A percentile compares a stretch with the other conserved stretches of the same genome.
These are phyloP conservation scores for Croton setiger DNA, from an alignment of 441 rosid genomes.

Conservation along the genomic window DNA sequence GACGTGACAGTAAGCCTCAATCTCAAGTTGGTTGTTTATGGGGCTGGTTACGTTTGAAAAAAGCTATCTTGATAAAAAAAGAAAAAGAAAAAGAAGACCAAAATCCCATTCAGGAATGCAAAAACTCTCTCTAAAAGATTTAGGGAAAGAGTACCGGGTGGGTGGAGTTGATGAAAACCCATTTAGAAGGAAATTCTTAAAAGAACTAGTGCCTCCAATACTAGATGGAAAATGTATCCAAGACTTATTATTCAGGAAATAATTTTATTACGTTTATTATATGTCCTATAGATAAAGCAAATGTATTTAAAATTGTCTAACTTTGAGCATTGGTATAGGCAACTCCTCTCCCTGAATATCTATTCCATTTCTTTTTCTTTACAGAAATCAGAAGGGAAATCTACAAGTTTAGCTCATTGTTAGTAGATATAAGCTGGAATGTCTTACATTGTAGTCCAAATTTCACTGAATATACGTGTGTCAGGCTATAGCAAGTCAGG, in stretches of 20 bases:
- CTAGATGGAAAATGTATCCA: too few relatives aligned
- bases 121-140: neutral
- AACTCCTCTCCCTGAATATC: neutral
- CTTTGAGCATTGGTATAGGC: neutral
- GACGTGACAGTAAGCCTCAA: too few relatives aligned
- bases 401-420: neutral
- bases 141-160: too few relatives aligned
- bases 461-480: neutral
- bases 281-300: too few relatives aligned
- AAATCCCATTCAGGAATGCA: neutral
- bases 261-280: too few relatives aligned
- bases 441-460: neutral
- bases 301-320: too few relatives aligned
- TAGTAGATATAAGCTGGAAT: neutral
- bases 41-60: neutral
- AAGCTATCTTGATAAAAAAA: neutral
- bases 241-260: too few relatives aligned
- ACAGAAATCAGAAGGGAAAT: neutral
- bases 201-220: too few relatives aligned
- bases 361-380: neutral
- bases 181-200: too few relatives aligned
- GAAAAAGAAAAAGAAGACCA: too few relatives aligned
- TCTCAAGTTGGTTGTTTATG: neutral
- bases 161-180: too few relatives aligned
- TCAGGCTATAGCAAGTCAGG: neutral